These are phyloP conservation scores for Panicum virgatum DNA, from an alignment of 202 grass and related monocot genomes.

Conservation along the genomic window DNA sequence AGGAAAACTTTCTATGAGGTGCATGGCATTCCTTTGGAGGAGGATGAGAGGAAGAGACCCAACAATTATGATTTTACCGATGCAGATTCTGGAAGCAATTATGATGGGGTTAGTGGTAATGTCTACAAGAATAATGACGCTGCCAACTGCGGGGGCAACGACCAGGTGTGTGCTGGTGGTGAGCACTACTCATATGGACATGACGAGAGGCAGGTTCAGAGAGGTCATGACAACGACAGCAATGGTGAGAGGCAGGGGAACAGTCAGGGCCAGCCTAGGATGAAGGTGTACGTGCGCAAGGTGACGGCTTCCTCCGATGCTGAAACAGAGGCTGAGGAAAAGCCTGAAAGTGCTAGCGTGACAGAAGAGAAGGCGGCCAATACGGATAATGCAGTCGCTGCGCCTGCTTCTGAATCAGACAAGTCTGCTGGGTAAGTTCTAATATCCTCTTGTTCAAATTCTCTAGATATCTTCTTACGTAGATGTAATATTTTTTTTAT, in stretches of 20 bases:
- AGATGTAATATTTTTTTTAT: not conserved
- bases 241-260: conserved; percentile 4
- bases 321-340: conserved; percentile 30
- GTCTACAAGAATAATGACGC: not conserved
- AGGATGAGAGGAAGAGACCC: not conserved
- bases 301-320: conserved; percentile 4
- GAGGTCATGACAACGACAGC: not conserved
- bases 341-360: conserved; percentile 11
- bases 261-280: not conserved
- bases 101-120: not conserved
- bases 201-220: not conserved
- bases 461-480: not conserved
- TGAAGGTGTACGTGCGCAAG: not conserved
- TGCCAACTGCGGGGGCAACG: not conserved
- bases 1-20: not conserved
- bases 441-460: not conserved
- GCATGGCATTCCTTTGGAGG: not conserved
- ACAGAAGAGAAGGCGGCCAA: not conserved
- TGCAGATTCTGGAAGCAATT: not conserved
- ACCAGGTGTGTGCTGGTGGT: not conserved
- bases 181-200: not conserved
- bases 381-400: not conserved
- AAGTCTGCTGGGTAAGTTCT: conserved; percentile 1
- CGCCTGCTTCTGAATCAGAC: conserved; percentile 34
- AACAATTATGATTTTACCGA: not conserved